Conservation (phyloP, 306 rosid species). For the Castanospermum australe region DNA sequence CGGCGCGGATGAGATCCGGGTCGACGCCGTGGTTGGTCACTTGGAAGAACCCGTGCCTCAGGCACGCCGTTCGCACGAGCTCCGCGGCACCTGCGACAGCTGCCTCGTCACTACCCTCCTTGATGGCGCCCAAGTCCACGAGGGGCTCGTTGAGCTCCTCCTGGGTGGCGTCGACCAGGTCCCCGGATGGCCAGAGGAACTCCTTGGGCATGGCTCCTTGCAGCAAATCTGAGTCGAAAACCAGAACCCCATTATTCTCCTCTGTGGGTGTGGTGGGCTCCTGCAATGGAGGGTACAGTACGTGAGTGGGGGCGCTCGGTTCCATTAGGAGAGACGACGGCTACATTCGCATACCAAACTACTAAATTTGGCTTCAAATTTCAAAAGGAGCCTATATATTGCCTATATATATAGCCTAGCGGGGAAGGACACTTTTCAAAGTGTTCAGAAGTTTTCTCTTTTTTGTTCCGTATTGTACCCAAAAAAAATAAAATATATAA, state of each 20-base stretch:
- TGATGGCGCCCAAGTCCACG: slow-evolving; percentile 42
- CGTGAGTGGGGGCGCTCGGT: slow-evolving; percentile 22
- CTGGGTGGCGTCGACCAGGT: slow-evolving; percentile 21
- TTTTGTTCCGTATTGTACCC: not conserved
- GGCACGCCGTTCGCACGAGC: slow-evolving; percentile 49
- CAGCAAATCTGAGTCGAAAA: slow-evolving; percentile 34
- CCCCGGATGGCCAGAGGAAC: slow-evolving; percentile 55
- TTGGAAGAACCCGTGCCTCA: slow-evolving; percentile 67
- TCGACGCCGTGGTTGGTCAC: slow-evolving; percentile 68
- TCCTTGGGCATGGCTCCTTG: slow-evolving; percentile 46
- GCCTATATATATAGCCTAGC: not conserved
- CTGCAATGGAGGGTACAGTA: slow-evolving; percentile 18
- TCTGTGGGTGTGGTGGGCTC: slow-evolving; percentile 18
- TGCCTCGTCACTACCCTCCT: slow-evolving; percentile 29
- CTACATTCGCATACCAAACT: not conserved
- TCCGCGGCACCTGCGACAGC: slow-evolving; percentile 44
- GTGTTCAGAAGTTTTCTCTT: too few relatives aligned
- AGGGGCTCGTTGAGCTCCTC: slow-evolving; percentile 67
- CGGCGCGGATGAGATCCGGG: slow-evolving; percentile 44
- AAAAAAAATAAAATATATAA: slow-evolving; percentile 25
- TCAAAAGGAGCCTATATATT: not conserved
- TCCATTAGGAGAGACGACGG: slow-evolving; percentile 28
- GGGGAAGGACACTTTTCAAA: not conserved
- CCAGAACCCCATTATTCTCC: slow-evolving; percentile 26
- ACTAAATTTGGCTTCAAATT: not conserved